Percentiles rank a stretch among this genome's conserved stretches.
These are phyloP conservation scores for Aphanoascus verrucosus DNA, from an alignment of 2,329 filamentous ascomycete genomes.

Conservation along the genomic window DNA sequence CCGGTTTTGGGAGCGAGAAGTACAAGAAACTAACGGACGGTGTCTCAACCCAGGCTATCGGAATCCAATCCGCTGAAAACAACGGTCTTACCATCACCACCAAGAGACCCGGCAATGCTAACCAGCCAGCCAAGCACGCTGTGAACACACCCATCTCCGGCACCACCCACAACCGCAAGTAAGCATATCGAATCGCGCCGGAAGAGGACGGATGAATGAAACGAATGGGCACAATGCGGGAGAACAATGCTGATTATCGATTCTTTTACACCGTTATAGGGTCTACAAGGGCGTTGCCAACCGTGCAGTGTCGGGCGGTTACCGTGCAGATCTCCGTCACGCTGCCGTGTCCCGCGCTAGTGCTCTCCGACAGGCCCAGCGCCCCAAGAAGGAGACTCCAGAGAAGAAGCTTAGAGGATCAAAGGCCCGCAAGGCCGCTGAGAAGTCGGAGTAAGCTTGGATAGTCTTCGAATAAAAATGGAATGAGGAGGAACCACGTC, in stretches of 20 bases:
- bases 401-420: slow-evolving; percentile 66
- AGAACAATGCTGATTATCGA: slow-evolving; percentile 1
- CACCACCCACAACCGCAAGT: slow-evolving; percentile 71
- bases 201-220: not conserved
- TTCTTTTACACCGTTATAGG: slow-evolving; percentile 39
- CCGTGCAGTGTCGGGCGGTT: slow-evolving; percentile 69
- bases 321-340: slow-evolving; percentile 68
- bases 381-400: slow-evolving; percentile 62
- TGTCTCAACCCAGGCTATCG: slow-evolving; percentile 55
- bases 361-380: slow-evolving; percentile 71
- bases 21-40: not conserved
- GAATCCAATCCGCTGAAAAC: slow-evolving; percentile 63
- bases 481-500: slow-evolving; percentile 3
- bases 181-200: slow-evolving; percentile 29
- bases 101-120: slow-evolving; percentile 66
- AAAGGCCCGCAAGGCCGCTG: slow-evolving; percentile 61
- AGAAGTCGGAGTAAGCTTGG: slow-evolving; percentile 28
- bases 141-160: slow-evolving; percentile 59
- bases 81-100: slow-evolving; percentile 68
- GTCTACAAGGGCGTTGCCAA: slow-evolving; percentile 82
- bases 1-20: not conserved
- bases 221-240: not conserved
- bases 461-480: not conserved
- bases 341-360: slow-evolving; percentile 76
- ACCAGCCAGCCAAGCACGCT: slow-evolving; percentile 61